These are phyloP conservation scores for Hanseniaspora lindneri DNA, from an alignment of 805 yeast genomes.

Conservation along the genomic window DNA sequence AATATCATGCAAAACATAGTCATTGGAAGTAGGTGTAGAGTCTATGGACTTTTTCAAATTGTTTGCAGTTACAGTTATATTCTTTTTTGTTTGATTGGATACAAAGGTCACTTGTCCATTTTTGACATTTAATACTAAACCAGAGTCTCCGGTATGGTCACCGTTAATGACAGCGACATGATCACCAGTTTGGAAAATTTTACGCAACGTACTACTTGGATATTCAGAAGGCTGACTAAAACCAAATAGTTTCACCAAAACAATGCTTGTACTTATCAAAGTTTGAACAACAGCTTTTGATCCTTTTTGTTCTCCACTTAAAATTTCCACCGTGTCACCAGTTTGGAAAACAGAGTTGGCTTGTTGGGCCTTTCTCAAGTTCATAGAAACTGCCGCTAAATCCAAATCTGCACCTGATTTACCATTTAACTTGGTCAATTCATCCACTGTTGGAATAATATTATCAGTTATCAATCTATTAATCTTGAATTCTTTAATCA, in stretches of 20 bases:
- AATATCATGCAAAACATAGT: constrained; percentile 77
- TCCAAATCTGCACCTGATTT: constrained; percentile 74
- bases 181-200: constrained; percentile 81
- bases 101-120: constrained; percentile 82
- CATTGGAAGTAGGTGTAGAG: constrained; percentile 60
- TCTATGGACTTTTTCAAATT: constrained; percentile 87
- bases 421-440: constrained; percentile 67
- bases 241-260: constrained; percentile 38
- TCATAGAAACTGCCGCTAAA: constrained; percentile 71
- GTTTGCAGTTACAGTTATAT: constrained; percentile 84
- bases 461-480: constrained; percentile 68
- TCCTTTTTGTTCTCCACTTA: constrained; percentile 87
- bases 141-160: constrained; percentile 85
- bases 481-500: constrained; percentile 74
- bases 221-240: constrained; percentile 57
- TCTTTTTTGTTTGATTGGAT: constrained; percentile 78
- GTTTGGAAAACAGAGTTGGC: constrained; percentile 62
- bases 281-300: constrained; percentile 68
- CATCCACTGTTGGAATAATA: constrained; percentile 80
- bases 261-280: constrained; percentile 50
- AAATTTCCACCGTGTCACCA: constrained; percentile 86
- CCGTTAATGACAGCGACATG: constrained; percentile 90
- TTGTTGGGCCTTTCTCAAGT: constrained; percentile 54
- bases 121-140: constrained; percentile 72
- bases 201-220: constrained; percentile 70